These are phyloP conservation scores for Lachnellula subtilissima DNA, from an alignment of 2,329 filamentous ascomycete genomes.

Conservation along the genomic window DNA sequence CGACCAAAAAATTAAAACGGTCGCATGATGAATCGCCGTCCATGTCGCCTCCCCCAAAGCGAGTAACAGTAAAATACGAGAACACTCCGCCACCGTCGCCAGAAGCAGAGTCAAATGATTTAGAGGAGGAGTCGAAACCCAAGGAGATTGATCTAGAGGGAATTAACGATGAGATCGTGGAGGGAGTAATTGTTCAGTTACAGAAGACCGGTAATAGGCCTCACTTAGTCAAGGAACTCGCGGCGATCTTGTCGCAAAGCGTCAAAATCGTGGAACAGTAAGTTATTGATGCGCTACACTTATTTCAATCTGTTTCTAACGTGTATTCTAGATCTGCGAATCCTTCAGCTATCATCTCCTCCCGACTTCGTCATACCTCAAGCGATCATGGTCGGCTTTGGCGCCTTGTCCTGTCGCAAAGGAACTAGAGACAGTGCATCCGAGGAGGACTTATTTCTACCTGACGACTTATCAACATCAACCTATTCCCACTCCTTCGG, in stretches of 20 bases:
- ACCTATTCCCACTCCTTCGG: slow-evolving; percentile 65
- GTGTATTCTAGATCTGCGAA: slow-evolving; percentile 73
- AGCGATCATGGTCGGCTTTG: slow-evolving; percentile 74
- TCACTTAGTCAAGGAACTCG: slow-evolving; percentile 91
- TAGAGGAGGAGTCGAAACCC: slow-evolving; percentile 39
- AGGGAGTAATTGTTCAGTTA: slow-evolving; percentile 81
- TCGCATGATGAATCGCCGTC: slow-evolving; percentile 56
- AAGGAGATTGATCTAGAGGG: slow-evolving; percentile 70
- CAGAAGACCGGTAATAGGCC: slow-evolving; percentile 88
- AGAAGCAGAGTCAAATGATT: slow-evolving; percentile 39
- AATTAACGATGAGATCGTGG: slow-evolving; percentile 93
- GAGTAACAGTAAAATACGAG: slow-evolving; percentile 46
- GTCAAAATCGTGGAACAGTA: slow-evolving; percentile 89
- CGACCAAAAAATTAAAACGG: slow-evolving; percentile 71
- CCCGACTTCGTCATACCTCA: slow-evolving; percentile 85
- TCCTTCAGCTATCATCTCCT: slow-evolving; percentile 90
- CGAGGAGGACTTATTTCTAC: slow-evolving; percentile 94
- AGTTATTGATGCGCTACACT: slow-evolving; percentile 37
- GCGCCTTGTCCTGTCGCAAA: slow-evolving; percentile 86
- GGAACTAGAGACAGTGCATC: slow-evolving; percentile 86
- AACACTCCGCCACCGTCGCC: slow-evolving; percentile 80
- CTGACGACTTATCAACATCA: slow-evolving; percentile 84
- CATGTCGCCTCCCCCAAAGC: slow-evolving; percentile 40
- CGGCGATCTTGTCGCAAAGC: slow-evolving; percentile 68
- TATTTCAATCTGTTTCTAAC: slow-evolving; percentile 19